Evolutionary conservation across 1,139 yeast genomes (phyloP).

Genomic region (Debaryomyces singareniensis): DNA sequence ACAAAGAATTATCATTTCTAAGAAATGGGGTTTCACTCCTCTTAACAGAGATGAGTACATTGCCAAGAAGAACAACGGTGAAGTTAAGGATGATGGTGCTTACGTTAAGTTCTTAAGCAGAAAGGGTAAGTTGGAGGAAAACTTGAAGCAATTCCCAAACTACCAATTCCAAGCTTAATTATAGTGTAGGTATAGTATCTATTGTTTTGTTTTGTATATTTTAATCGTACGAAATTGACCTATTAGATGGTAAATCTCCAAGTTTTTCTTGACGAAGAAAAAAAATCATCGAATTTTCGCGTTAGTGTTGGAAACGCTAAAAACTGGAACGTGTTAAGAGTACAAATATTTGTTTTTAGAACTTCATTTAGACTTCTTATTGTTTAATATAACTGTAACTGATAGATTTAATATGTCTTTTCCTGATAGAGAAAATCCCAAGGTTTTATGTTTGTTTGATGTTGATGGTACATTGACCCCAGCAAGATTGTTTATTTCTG

Average conservation of each 20-base stretch:
- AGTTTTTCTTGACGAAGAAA: too few relatives aligned
- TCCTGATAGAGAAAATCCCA: slow-evolving; percentile 47
- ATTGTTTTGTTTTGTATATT: slow-evolving; percentile 1
- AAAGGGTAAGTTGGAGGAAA: slow-evolving; percentile 91
- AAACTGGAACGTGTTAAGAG: too few relatives aligned
- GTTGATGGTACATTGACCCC: slow-evolving; percentile 99
- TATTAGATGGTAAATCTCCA: background rate
- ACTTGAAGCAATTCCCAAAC: slow-evolving; percentile 95
- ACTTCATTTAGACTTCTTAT: background rate
- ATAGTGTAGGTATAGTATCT: background rate
- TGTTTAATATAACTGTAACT: slow-evolving; percentile 1
- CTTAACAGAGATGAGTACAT: slow-evolving; percentile 96
- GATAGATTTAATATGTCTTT: slow-evolving; percentile 36
- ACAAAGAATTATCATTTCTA: slow-evolving; percentile 97
- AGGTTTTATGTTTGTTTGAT: slow-evolving; percentile 77
- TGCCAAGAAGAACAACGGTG: slow-evolving; percentile 91
- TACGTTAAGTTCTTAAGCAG: slow-evolving; percentile 96
- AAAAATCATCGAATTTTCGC: too few relatives aligned
- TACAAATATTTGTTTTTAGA: too few relatives aligned
- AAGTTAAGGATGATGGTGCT: slow-evolving; percentile 99
- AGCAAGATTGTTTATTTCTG: slow-evolving; percentile 79
- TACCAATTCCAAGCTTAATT: slow-evolving; percentile 49
- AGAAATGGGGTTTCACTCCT: slow-evolving; percentile 99
- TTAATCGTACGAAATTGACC: background rate
- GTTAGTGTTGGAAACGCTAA: too few relatives aligned